Conservation (phyloP, 805 yeast genomes). For the Candida insectorum region DNA sequence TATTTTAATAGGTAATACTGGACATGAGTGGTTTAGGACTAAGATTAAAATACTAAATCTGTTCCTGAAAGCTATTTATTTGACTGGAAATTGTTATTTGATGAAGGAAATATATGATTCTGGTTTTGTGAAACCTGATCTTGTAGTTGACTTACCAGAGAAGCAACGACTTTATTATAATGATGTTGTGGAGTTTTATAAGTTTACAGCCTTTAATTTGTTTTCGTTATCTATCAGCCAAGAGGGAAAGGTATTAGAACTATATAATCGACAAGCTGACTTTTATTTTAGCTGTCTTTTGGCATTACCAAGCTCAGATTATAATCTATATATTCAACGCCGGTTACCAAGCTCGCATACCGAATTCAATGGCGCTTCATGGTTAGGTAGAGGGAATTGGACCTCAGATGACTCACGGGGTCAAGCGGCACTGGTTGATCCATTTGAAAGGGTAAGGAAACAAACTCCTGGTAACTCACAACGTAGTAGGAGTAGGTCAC, state of each 20-base stretch:
- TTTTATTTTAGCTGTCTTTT: conserved; percentile 20
- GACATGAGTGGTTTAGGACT: too few relatives aligned
- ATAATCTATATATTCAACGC: not conserved
- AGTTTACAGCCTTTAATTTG: conserved; percentile 26
- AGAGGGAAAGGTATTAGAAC: conserved; percentile 5
- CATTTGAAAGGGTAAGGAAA: not conserved
- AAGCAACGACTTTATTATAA: conserved; percentile 12
- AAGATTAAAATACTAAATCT: too few relatives aligned
- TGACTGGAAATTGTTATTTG: conserved; percentile 4
- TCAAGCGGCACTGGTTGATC: not conserved
- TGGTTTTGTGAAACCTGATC: conserved; percentile 17
- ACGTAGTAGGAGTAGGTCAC: too few relatives aligned
- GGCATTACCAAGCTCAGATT: conserved; percentile 19
- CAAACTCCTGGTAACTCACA: too few relatives aligned
- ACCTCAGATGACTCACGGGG: too few relatives aligned
- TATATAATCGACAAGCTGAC: conserved; percentile 17
- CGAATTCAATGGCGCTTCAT: too few relatives aligned
- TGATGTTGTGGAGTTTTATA: conserved; percentile 22
- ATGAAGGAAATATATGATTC: not conserved
- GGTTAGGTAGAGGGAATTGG: too few relatives aligned
- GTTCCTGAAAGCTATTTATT: conserved; percentile 8
- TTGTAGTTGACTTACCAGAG: conserved; percentile 17
- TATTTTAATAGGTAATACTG: too few relatives aligned
- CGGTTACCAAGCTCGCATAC: too few relatives aligned
- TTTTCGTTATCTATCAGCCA: conserved; percentile 16